Evolutionary conservation across 352 stramenopile species (phyloP), one percentile per base, ranked within the genome.

Genomic region (Thalassiosira pacifica): DNA sequence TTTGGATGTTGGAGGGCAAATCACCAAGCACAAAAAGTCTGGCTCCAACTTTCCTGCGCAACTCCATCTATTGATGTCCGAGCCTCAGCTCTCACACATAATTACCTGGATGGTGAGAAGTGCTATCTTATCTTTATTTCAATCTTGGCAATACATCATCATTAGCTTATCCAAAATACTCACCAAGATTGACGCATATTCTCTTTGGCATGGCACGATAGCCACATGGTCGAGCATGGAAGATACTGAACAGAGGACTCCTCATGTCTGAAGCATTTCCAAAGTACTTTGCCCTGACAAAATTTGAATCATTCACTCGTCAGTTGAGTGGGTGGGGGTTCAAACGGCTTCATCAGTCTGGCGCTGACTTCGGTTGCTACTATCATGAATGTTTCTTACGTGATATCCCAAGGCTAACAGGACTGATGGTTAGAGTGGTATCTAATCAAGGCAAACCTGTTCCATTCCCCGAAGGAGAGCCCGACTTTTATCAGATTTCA

Each of bases 61-160:
- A 13, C 19, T 85, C 10, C 78, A 85, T 57, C 18, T n/a, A 29
- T 82, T 85, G 16, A 11, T 85, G 48, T 76, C 70, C 0, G 52
- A 82, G 26, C 55, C 67, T 19, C 13, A 59, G 29, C 29, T 73
- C n/a, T 67, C 69, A 4, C 24, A 75, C 24, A 68, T 85, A 27
- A 76, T 85, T 61, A 48, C 60, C 26, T 85, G 78, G 78, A 69
- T 78, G 74, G 76, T 83, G 48, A 83, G 73, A 32, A n/a, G n/a
- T n/a, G n/a, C n/a, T n/a, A n/a, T n/a, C n/a, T n/a, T n/a, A n/a
- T n/a, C n/a, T n/a, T n/a, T n/a, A n/a, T n/a, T n/a, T n/a, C n/a
- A n/a, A n/a, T n/a, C n/a, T n/a, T n/a, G n/a, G n/a, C n/a, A n/a
- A n/a, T n/a, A n/a, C n/a, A n/a, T n/a, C n/a, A n/a, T n/a, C n/a